A percentile compares a stretch with the other conserved stretches of the same genome.
Evolutionary conservation across 495 filamentous ascomycete genomes (phyloP).

Genomic region (Aspergillus hancockii): DNA sequence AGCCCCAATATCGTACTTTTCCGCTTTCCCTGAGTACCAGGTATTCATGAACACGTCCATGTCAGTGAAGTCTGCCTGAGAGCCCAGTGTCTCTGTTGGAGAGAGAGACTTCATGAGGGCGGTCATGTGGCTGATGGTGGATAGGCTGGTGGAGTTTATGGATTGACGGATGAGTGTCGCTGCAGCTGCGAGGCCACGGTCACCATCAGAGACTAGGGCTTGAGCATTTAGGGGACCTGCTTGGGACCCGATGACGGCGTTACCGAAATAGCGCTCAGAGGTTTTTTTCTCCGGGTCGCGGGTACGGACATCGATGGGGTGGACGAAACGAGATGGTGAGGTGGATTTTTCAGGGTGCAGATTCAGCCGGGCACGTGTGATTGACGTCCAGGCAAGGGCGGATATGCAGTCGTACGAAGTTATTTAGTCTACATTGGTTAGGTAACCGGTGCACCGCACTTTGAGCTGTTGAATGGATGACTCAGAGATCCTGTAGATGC

Average conservation of each 20-base stretch:
- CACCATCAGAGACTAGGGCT: constrained; percentile 11
- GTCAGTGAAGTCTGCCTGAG: constrained; percentile 20
- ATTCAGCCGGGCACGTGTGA: constrained; percentile 21
- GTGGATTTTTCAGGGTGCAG: constrained; percentile 19
- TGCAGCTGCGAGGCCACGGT: constrained; percentile 17
- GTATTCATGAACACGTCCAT: constrained; percentile 30
- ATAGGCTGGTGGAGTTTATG: constrained; percentile 11
- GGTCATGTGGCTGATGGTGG: constrained; percentile 18
- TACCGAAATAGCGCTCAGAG: constrained; percentile 27
- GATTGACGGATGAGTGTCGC: constrained; percentile 26
- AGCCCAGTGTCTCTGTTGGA: constrained; percentile 19
- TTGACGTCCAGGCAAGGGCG: constrained; percentile 26
- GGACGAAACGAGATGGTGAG: constrained; percentile 15
- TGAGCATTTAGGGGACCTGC: constrained; percentile 18
- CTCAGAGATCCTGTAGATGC: constrained; percentile 24
- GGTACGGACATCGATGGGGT: constrained; percentile 27
- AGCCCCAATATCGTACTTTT: constrained; percentile 26
- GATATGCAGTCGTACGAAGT: constrained; percentile 31
- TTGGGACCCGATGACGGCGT: constrained; percentile 20
- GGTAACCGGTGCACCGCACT: constrained; percentile 12
- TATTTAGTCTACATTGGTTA: constrained; percentile 23
- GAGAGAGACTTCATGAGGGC: constrained; percentile 19
- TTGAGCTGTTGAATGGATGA: constrained; percentile 20
- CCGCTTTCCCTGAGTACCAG: constrained; percentile 25
- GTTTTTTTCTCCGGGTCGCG: constrained; percentile 23